Percentiles rank a stretch among this genome's conserved stretches.
Evolutionary conservation across 495 filamentous ascomycete species (phyloP).

Genomic region (Pyrenula aspistea): DNA sequence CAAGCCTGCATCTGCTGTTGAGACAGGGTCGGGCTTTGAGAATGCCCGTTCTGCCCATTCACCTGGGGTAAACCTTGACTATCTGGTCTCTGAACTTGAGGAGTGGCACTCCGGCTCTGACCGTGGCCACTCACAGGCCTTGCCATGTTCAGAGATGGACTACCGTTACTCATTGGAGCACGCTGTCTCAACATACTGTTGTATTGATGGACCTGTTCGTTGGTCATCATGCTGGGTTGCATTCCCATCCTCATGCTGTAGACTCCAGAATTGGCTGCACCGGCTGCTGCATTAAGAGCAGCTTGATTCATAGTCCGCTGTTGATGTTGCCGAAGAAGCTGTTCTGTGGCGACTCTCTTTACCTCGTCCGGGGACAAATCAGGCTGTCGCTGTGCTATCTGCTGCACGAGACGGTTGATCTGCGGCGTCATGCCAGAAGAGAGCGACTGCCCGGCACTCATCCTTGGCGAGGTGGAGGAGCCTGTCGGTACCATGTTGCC

Average conservation of each 20-base stretch:
- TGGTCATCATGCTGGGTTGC: conserved; percentile 14
- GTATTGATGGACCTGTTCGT: conserved; percentile 6
- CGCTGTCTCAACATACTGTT: not conserved
- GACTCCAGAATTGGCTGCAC: conserved; percentile 19
- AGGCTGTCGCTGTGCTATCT: conserved; percentile 41
- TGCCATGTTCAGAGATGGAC: conserved; percentile 22
- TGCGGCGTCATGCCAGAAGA: conserved; percentile 42
- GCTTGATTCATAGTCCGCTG: conserved; percentile 38
- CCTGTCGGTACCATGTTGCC: conserved; percentile 12
- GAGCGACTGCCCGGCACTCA: conserved; percentile 37
- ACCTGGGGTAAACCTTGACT: not conserved
- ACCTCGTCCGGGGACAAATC: conserved; percentile 45
- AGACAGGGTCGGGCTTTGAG: conserved; percentile 10
- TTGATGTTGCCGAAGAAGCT: conserved; percentile 40
- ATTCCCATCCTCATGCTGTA: conserved; percentile 4
- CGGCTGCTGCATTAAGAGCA: conserved; percentile 58
- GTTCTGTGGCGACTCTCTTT: conserved; percentile 47
- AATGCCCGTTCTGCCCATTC: conserved; percentile 8
- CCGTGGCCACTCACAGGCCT: conserved; percentile 27
- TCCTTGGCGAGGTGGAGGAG: conserved; percentile 34
- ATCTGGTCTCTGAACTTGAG: conserved; percentile 26
- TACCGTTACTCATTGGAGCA: conserved; percentile 18
- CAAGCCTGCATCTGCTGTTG: not conserved
- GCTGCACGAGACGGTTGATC: conserved; percentile 37
- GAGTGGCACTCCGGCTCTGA: conserved; percentile 36